Evolutionary conservation across 176 grass and related monocot species (phyloP).

Genomic region (Zea luxurians): DNA sequence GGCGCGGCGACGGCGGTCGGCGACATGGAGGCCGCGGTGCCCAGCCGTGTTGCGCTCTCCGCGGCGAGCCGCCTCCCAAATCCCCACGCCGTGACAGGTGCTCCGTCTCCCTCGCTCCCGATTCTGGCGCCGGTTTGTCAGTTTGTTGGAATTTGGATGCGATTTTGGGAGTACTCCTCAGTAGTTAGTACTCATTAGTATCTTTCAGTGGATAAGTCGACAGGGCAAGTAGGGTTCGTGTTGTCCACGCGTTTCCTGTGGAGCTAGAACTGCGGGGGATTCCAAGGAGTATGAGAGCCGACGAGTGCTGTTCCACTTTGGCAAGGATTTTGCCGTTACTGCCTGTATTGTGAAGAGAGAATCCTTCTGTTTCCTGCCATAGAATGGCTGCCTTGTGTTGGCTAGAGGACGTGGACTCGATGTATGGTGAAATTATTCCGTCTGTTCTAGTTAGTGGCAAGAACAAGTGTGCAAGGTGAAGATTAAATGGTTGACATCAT

Average conservation of each 20-base stretch:
- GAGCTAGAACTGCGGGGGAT: neutral
- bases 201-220: constrained; percentile 19
- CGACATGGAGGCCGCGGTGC: constrained; percentile 48
- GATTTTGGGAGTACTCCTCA: neutral
- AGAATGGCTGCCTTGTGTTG: neutral
- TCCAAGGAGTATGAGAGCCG: neutral
- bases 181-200: neutral
- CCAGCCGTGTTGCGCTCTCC: constrained; percentile 39
- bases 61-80: constrained; percentile 27
- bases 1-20: constrained; percentile 17
- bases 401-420: no score
- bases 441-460: neutral
- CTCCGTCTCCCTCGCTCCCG: neutral
- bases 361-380: neutral
- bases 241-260: neutral
- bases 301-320: neutral
- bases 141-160: constrained; percentile 1
- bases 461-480: neutral
- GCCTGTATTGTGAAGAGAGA: neutral
- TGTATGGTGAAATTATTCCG: neutral
- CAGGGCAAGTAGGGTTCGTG: neutral
- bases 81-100: constrained; percentile 30
- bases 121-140: neutral
- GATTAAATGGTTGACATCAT: neutral
- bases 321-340: neutral